Evolutionary conservation across 73 alveolate genomes (phyloP), one percentile per base, ranked within the genome.

Genomic region (Paramecium sexaurelia): DNA sequence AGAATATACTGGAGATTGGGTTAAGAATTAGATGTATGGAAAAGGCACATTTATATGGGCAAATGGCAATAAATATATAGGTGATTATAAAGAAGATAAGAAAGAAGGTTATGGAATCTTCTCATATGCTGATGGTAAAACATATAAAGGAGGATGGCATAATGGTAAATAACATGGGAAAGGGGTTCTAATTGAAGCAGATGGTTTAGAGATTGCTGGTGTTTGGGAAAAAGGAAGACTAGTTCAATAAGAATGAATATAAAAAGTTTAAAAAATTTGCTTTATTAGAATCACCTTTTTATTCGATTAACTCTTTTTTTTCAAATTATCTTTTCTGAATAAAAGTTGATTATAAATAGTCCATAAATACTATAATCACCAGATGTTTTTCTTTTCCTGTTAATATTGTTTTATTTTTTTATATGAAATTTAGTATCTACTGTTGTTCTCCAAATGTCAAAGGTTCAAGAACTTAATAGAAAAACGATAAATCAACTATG

Each of bases 91-190:
- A 55, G 78, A 39, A 37, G 94, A 89, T 75, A 67, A 92, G 47
- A 43, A 91, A 20, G 97, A 94, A 55, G 97, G 97, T 17, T 94
- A 92, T 87, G 97, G 97, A 0, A 93, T 92, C 29, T 75, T 94
- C 84, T 32, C 45, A 20, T 94, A 88, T 94, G 82, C 96, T 0
- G 95, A 94, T 92, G 95, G 95, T 10, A 94, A 92, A 43, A 41
- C 82, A 15, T 94, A 94, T 82, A 55, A 94, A 86, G 97, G 97
- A 37, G 66, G 57, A 17, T 94, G 97, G 97, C 47, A 94, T 26
- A 55, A 75, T 68, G 97, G 97, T 6, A 94, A 83, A 17, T 75
- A 92, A 67, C 97, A 94, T 92, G 97, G 97, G 2, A 55, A 55
- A 36, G 97, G 97, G 20, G 88, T 85, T 26, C 73, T 94, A 92